Conservation (phyloP, 164 flowering plant genomes). For the Aristolochia californica region DNA sequence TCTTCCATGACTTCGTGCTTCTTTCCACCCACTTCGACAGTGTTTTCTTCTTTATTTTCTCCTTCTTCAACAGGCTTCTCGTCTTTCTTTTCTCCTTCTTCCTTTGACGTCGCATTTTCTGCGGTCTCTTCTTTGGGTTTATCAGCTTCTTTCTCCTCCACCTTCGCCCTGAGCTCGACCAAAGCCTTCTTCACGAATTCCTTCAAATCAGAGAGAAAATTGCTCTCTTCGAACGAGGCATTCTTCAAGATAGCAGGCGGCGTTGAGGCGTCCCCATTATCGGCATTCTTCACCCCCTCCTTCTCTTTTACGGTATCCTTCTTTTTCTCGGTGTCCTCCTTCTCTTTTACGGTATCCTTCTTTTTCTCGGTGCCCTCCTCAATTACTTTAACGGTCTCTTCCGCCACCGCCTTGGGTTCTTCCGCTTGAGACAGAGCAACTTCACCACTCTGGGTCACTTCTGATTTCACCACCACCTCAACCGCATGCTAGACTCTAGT, state of each 20-base stretch:
- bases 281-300: background rate
- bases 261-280: conserved; percentile 2
- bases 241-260: conserved; percentile 29
- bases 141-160: conserved; percentile 34
- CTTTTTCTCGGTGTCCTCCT: conserved; percentile 3
- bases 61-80: conserved; percentile 3
- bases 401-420: conserved; percentile 3
- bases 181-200: conserved; percentile 62
- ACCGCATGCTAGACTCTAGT: background rate
- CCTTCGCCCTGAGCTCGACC: conserved; percentile 39
- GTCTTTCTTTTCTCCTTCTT: background rate
- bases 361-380: too few relatives aligned
- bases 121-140: too few relatives aligned
- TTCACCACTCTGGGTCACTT: conserved; percentile 10
- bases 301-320: conserved; percentile 8
- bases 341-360: too few relatives aligned
- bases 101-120: too few relatives aligned
- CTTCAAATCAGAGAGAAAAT: conserved; percentile 46
- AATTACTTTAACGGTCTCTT: background rate
- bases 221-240: conserved; percentile 59
- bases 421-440: background rate
- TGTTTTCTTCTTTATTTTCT: conserved; percentile 9
- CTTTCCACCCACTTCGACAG: conserved; percentile 9
- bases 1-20: background rate
- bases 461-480: conserved; percentile 5